phyloP scores from a whole-genome alignment of 129 eudicot species.

The Arctium lappa region DNA sequence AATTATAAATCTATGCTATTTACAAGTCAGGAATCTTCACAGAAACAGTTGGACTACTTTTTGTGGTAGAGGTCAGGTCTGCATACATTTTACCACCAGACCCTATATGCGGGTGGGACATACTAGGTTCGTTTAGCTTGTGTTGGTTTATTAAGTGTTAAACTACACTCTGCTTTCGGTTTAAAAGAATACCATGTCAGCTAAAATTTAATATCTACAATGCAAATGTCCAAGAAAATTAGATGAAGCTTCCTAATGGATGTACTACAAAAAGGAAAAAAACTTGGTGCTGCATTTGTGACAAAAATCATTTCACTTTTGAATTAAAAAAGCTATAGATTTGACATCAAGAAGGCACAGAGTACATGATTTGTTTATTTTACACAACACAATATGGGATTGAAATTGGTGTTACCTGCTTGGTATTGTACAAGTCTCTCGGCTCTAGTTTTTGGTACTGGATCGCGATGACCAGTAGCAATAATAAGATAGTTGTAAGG shows the following conservation, averaged over 20 bases:
- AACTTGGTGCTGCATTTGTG: too few relatives aligned
- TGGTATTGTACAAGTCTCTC: slow-evolving; percentile 67
- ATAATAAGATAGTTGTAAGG: slow-evolving; percentile 77
- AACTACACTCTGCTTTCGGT: neutral
- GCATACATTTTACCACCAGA: neutral
- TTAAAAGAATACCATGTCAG: neutral
- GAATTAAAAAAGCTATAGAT: too few relatives aligned
- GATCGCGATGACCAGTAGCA: slow-evolving; percentile 75
- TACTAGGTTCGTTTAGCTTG: too few relatives aligned
- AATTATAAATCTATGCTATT: neutral
- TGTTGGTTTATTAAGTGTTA: neutral
- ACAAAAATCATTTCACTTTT: too few relatives aligned
- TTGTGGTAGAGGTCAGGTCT: neutral
- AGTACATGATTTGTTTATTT: too few relatives aligned
- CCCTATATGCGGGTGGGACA: too few relatives aligned
- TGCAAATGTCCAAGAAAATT: too few relatives aligned
- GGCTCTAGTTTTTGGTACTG: slow-evolving; percentile 45
- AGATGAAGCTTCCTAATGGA: too few relatives aligned
- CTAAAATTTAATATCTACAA: too few relatives aligned
- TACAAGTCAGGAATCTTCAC: neutral
- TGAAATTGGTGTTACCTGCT: slow-evolving; percentile 42
- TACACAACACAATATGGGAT: neutral
- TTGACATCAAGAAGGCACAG: too few relatives aligned
- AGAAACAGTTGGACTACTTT: neutral
- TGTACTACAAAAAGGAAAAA: too few relatives aligned